Evolutionary conservation across 108 stramenopile species (phyloP), one percentile per base, ranked within the genome.

Genomic region (Cylindrotheca closterium): DNA sequence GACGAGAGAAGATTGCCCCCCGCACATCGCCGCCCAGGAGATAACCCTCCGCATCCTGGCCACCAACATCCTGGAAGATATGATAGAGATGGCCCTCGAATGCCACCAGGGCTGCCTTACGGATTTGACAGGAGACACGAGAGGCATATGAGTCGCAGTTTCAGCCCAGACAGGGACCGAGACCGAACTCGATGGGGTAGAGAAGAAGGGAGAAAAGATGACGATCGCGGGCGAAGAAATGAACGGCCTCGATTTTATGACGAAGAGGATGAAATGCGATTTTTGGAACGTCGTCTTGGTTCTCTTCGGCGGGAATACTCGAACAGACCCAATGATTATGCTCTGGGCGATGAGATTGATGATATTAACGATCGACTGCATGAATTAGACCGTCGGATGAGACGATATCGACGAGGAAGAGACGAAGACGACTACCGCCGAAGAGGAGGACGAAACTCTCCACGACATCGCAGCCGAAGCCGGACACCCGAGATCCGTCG

Each of bases 361-460:
- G 52, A 66, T 33, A 61, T 74, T 18, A 48, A 67, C 55, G 73
- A 74, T 22, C 12, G 65, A 33, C 23, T 74, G 4, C 55, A 74
- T 28, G 65, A 74, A 15, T 47, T 74, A 29, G 65, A 74, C 23
- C 58, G 53, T 4, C 73, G 65, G 10, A 30, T 29, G 22, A 51
- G 73, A 8, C 55, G 64, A 0, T 52, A 52, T 2, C 63, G 63
- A 19, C 29, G 63, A 8, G 52, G 33, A 53, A 24, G 50, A 64
- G 63, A 64, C 1, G 61, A 51, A 17, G 58, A 46, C 12, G 51
- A 70, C 21, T 25, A 54, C 42, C 59, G 59, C 46, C 45, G 55
- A 22, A 28, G 51, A 33, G 5, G 68, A 45, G 33, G 42, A 7
- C 59, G 50, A 25, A 33, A 52, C 26, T 12, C 26, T 69, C 58